Evolutionary conservation across 306 rosid species (phyloP).

Genomic region (Lathyrus tuberosus): DNA sequence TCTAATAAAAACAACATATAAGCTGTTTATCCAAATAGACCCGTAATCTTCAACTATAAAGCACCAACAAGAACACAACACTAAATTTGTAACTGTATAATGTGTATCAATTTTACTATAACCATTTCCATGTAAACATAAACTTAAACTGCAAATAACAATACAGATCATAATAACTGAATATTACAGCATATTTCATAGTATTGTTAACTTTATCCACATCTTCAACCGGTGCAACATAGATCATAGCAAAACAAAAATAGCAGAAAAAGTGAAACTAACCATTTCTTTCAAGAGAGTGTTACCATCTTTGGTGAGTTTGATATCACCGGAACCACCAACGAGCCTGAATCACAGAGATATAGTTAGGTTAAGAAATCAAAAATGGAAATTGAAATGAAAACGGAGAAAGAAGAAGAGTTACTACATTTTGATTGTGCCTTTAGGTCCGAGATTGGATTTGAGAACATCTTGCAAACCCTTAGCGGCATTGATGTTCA

Average conservation of each 20-base stretch:
- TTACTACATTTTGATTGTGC: slow-evolving; percentile 84
- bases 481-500: slow-evolving; percentile 98
- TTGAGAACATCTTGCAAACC: slow-evolving; percentile 94
- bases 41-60: too few relatives aligned
- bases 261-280: background rate
- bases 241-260: background rate
- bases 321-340: slow-evolving; percentile 96
- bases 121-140: too few relatives aligned
- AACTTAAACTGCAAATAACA: too few relatives aligned
- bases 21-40: too few relatives aligned
- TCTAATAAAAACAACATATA: background rate
- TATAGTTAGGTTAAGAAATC: background rate
- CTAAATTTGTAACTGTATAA: too few relatives aligned
- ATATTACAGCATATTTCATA: too few relatives aligned
- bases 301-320: slow-evolving; percentile 97
- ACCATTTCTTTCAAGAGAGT: slow-evolving; percentile 97
- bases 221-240: too few relatives aligned
- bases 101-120: too few relatives aligned
- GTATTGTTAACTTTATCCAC: too few relatives aligned
- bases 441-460: slow-evolving; percentile 93
- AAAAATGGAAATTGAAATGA: background rate
- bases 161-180: too few relatives aligned
- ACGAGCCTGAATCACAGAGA: slow-evolving; percentile 67
- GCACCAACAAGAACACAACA: too few relatives aligned
- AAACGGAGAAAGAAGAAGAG: background rate